A percentile compares a stretch with the other conserved stretches of the same genome.
Evolutionary conservation across 768 basidiomycete genomes (phyloP).

Genomic region (Pholiota microspora): DNA sequence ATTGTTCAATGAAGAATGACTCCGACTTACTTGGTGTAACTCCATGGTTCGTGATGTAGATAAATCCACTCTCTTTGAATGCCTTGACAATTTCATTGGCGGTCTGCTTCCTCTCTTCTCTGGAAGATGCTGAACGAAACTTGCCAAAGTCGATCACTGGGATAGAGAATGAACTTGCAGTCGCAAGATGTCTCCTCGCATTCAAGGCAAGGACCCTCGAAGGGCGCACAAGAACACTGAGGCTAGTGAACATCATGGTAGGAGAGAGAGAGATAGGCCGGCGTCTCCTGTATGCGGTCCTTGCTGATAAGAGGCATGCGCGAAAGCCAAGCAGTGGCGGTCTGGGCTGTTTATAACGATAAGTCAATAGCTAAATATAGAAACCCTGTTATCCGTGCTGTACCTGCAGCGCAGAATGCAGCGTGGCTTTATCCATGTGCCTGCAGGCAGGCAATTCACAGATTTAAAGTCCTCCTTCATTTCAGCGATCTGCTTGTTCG

Average conservation of each 20-base stretch:
- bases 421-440: neutral
- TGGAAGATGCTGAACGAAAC: constrained; percentile 50
- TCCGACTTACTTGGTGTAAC: constrained; percentile 44
- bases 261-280: neutral
- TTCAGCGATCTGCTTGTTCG: neutral
- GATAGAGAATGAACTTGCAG: constrained; percentile 33
- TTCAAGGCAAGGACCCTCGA: constrained; percentile 12
- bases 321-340: neutral
- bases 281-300: neutral
- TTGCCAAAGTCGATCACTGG: constrained; percentile 79
- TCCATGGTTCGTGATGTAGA: constrained; percentile 76
- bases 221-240: constrained; percentile 20
- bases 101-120: constrained; percentile 54
- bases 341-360: neutral
- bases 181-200: neutral
- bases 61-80: constrained; percentile 78
- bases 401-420: neutral
- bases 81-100: constrained; percentile 73
- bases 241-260: constrained; percentile 14
- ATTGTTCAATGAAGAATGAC: neutral
- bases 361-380: neutral
- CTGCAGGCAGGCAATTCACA: neutral
- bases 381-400: neutral
- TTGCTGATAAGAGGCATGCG: neutral
- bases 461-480: neutral